phyloP scores from a whole-genome alignment of 768 basidiomycete species.

The Multifurca ochricompacta region DNA sequence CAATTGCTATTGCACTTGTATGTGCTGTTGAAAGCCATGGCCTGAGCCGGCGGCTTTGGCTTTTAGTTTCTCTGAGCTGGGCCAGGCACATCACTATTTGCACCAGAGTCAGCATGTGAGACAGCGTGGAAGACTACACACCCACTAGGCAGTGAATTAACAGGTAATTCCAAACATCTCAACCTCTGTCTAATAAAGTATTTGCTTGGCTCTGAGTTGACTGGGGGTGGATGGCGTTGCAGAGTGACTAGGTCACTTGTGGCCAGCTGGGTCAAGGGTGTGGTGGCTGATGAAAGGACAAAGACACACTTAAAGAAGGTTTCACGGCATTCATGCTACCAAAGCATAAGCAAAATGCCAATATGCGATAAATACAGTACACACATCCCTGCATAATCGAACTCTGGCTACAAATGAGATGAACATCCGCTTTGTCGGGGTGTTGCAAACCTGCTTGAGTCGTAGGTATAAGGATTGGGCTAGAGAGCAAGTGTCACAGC shows the following conservation, averaged over 20 bases:
- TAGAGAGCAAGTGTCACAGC: slow-evolving; percentile 38
- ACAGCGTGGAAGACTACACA: not conserved
- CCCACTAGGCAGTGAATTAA: not conserved
- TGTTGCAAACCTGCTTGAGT: slow-evolving; percentile 19
- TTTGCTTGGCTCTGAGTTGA: not conserved
- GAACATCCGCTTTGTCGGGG: slow-evolving; percentile 32
- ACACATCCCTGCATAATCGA: slow-evolving; percentile 12
- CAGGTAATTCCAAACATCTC: not conserved
- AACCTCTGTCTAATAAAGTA: not conserved
- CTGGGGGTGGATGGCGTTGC: not conserved
- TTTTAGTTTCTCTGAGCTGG: too few relatives aligned
- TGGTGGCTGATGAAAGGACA: not conserved
- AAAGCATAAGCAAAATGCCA: not conserved
- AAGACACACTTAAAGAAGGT: slow-evolving; percentile 1
- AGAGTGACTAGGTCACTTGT: not conserved
- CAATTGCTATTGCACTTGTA: too few relatives aligned
- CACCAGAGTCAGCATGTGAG: not conserved
- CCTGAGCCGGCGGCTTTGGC: too few relatives aligned
- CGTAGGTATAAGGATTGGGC: not conserved
- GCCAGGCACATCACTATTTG: too few relatives aligned
- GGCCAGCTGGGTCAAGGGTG: not conserved
- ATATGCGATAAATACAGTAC: not conserved
- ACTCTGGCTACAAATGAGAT: slow-evolving; percentile 11
- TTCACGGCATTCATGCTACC: slow-evolving; percentile 9
- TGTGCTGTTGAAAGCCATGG: too few relatives aligned